Base-by-base conservation (phyloP, 768 basidiomycete genomes). In the Amanita phalloides region DNA sequence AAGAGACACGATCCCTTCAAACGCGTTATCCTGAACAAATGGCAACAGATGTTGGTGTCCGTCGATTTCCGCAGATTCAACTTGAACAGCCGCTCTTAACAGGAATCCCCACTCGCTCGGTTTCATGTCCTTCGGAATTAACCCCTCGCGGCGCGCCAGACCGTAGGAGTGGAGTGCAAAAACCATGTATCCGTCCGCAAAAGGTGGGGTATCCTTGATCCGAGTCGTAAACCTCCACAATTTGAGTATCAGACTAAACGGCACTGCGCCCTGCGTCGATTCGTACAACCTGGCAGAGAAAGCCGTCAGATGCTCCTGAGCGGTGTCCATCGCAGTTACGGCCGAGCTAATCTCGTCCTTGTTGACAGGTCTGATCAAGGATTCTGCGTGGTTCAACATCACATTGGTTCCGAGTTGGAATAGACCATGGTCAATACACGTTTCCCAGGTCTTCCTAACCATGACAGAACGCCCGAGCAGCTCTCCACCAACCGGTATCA, bases 161-260 rank as follows among this genome's bases (percentile, higher is more conserved):
- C 64, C 64, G 58, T 80, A 82, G 10, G 74, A 60, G 33, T 76
- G 66, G 28, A 83, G 61, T 54, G 73, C 66, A 49, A 66, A 64
- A 6, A 65, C 61, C 2, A 70, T 68, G 14, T 74, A 66, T 36
- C 62, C 62, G 6, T 44, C 33, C 0, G 63, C 58, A 3, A 64
- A 56, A 0, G 69, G 64, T 17, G 23, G 37, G 36, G 65, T 58
- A 35, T 72, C 56, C 23, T 66, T 66, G 23, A 71, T 58, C n/a
- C 44, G 56, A 8, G 57, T 58, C 6, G 66, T 66, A 5, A 74
- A 48, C 2, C 69, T 63, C 3, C 69, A 61, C 9, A 77, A 55
- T 8, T 64, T 60, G 28, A 71, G 53, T 1, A 68, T 63, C 11
- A 64, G 53, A 3, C 51, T 49, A 50, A 67, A 69, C 4, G 67